Evolutionary conservation across 495 filamentous ascomycete genomes (phyloP).

Genomic region (Geoglossum glabrum): DNA sequence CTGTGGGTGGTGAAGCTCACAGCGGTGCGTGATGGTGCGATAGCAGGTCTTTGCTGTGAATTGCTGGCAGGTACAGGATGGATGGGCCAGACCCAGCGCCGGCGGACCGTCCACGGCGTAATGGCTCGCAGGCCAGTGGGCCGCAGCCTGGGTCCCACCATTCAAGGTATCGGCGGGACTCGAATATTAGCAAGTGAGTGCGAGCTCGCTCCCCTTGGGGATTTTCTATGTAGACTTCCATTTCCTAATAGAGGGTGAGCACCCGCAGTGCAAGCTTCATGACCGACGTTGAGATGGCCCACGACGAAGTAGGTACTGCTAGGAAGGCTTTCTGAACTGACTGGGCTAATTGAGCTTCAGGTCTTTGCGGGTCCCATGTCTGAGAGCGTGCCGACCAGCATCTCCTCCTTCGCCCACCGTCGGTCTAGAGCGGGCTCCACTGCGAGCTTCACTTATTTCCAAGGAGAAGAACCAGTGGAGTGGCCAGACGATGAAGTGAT

Average conservation of each 20-base stretch:
- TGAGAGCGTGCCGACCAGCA: conserved; percentile 81
- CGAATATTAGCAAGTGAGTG: conserved; percentile 52
- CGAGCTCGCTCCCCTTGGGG: neutral
- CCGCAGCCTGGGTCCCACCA: neutral
- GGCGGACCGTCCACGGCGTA: neutral
- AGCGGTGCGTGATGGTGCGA: neutral
- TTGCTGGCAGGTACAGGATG: neutral
- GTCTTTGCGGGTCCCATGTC: conserved; percentile 85
- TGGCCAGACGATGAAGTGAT: conserved; percentile 32
- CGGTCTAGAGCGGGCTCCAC: conserved; percentile 54
- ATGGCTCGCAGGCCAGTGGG: neutral
- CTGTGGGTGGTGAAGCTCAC: too few species aligned
- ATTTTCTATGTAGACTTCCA: neutral
- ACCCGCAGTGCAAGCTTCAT: conserved; percentile 49
- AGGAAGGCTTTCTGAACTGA: neutral
- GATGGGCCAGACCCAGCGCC: neutral
- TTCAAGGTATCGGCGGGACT: conserved; percentile 33
- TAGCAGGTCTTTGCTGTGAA: neutral
- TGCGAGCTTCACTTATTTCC: conserved; percentile 79
- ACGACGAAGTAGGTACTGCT: conserved; percentile 48
- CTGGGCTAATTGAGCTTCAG: conserved; percentile 22
- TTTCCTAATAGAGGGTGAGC: neutral
- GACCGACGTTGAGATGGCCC: conserved; percentile 97
- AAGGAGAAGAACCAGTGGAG: conserved; percentile 31
- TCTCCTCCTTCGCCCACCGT: conserved; percentile 72